Evolutionary conservation across 108 stramenopile genomes (phyloP).

Genomic region (Skeletonema potamos): DNA sequence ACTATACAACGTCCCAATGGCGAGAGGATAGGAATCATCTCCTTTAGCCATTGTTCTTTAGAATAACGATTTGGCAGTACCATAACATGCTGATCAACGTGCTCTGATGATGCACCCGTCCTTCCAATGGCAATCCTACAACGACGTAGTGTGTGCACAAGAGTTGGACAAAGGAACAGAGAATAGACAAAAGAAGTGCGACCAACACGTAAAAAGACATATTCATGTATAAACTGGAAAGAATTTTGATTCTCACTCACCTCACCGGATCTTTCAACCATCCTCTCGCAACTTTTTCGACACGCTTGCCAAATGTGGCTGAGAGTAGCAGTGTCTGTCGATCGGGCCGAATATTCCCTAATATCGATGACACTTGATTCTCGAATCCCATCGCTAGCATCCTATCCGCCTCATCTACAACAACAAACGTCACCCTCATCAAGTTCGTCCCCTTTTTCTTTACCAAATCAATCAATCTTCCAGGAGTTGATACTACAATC

Average conservation of each 20-base stretch:
- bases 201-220: slow-evolving; percentile 1
- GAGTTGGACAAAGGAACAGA: slow-evolving; percentile 1
- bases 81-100: slow-evolving; percentile 81
- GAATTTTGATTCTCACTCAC: slow-evolving; percentile 33
- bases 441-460: slow-evolving; percentile 54
- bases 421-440: slow-evolving; percentile 65
- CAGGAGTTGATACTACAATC: slow-evolving; percentile 95
- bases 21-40: slow-evolving; percentile 64
- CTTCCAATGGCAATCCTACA: slow-evolving; percentile 65
- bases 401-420: slow-evolving; percentile 96
- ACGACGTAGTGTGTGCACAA: not conserved
- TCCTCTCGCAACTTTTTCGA: slow-evolving; percentile 59
- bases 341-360: slow-evolving; percentile 78
- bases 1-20: slow-evolving; percentile 72
- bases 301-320: slow-evolving; percentile 66
- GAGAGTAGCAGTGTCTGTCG: slow-evolving; percentile 76
- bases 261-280: slow-evolving; percentile 67
- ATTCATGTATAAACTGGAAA: not conserved
- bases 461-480: slow-evolving; percentile 94
- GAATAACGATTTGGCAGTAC: slow-evolving; percentile 60
- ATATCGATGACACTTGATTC: slow-evolving; percentile 76
- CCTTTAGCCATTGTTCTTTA: slow-evolving; percentile 67
- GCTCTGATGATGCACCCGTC: slow-evolving; percentile 68
- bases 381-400: slow-evolving; percentile 92
- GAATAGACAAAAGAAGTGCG: slow-evolving; percentile 34